Evolutionary conservation across 352 stramenopile species (phyloP).

Genomic region (Phytopythium mirpurense): DNA sequence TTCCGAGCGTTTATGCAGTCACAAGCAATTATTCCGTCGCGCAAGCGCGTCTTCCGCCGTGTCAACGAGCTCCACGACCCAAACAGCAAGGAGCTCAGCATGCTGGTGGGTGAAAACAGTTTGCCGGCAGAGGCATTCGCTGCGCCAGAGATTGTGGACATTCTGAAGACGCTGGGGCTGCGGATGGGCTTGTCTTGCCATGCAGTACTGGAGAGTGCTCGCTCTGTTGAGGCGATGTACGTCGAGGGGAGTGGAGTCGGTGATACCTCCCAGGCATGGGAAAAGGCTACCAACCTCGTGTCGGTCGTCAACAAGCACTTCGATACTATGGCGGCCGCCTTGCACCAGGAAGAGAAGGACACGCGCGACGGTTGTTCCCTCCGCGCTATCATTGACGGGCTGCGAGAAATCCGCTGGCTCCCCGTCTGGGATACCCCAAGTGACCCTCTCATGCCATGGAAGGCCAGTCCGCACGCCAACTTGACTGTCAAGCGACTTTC

Average conservation of each 20-base stretch:
- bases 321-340: conserved; percentile 38
- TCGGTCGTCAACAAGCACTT: conserved; percentile 76
- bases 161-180: conserved; percentile 50
- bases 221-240: conserved; percentile 52
- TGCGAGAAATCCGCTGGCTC: conserved; percentile 38
- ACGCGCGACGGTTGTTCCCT: conserved; percentile 10
- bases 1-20: conserved; percentile 46
- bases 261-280: conserved; percentile 19
- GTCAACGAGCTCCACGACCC: conserved; percentile 67
- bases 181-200: conserved; percentile 59
- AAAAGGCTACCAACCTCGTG: conserved; percentile 50
- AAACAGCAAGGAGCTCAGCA: conserved; percentile 52
- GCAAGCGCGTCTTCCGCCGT: conserved; percentile 39
- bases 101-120: conserved; percentile 60
- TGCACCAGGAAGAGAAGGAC: conserved; percentile 8
- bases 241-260: conserved; percentile 10
- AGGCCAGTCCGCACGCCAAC: background rate
- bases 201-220: conserved; percentile 64
- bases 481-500: conserved; percentile 20
- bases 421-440: conserved; percentile 23
- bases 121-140: conserved; percentile 51
- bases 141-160: conserved; percentile 34
- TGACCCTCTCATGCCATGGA: conserved; percentile 64
- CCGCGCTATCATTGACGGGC: conserved; percentile 20
- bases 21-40: conserved; percentile 45